Evolutionary conservation across 2,329 filamentous ascomycete species (phyloP), one percentile per base, ranked within the genome.

Genomic region (Graphiopsis chlorocephala): DNA sequence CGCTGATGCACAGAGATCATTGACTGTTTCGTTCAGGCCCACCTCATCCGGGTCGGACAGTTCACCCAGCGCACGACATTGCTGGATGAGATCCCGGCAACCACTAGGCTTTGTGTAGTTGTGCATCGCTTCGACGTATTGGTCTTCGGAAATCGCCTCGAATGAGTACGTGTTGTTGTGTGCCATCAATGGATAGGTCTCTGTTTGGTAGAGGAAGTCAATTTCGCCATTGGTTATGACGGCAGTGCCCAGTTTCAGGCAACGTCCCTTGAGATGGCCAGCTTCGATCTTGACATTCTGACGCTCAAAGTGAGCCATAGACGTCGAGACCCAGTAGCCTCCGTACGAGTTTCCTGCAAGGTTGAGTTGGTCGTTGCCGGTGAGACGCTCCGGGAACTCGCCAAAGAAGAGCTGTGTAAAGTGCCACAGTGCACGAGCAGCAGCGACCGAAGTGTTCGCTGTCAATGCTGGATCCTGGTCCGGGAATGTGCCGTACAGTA

Each of bases 141-240:
- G 78, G 1, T 80, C 78, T 1, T 82, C 76, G 58, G 82, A 80
- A 66, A 90, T 81, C 3, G 83, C 78, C 67, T 84, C 70, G 65
- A 90, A 81, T 3, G 82, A 85, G 72, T 90, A 92, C 0, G 87
- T 86, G 72, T 90, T 90, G 71, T 85, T 84, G 65, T 81, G 79
- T 17, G 85, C 83, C 75, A 87, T 87, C 7, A 76, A 73, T 1
- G 85, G 82, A 68, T 84, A 86, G 68, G 75, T 84, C 1, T 84
- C 82, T 1, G 77, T 78, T 76, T 91, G 87, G 1, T 85, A 79
- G 20, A 86, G 74, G 67, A 84, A 79, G 71, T 92, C 90, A 35
- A 91, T 79, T 70, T 87, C 87, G n/a, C 88, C 89, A 73, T 91
- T 91, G 65, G 90, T 80, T 66, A 91, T 88, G 25, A 88, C 88